These are phyloP conservation scores for Astraeus odoratus DNA, from an alignment of 768 basidiomycete genomes.

Conservation along the genomic window DNA sequence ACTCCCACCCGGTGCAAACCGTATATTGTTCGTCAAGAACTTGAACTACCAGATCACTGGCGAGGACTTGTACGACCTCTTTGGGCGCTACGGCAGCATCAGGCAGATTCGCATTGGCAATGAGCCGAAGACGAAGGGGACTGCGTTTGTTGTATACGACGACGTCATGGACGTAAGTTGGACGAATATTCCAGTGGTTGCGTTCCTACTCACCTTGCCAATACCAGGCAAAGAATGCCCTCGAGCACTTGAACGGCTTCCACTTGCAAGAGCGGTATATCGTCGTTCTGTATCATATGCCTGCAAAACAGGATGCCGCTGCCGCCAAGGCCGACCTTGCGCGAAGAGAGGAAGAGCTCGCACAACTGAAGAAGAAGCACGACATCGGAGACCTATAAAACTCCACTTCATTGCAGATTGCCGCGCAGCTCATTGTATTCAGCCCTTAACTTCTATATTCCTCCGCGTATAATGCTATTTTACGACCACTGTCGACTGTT, in stretches of 20 bases:
- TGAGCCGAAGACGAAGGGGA: conserved; percentile 88
- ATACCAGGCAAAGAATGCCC: conserved; percentile 85
- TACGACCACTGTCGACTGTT: background rate
- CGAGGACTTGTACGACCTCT: conserved; percentile 93
- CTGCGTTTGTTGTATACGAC: conserved; percentile 94
- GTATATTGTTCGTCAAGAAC: conserved; percentile 91
- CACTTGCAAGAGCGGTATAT: conserved; percentile 98
- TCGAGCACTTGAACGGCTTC: conserved; percentile 96
- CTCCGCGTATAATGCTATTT: background rate
- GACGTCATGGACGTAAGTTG: conserved; percentile 88
- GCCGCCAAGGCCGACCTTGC: conserved; percentile 90
- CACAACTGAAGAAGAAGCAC: conserved; percentile 79
- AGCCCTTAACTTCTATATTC: background rate
- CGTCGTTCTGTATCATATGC: conserved; percentile 96
- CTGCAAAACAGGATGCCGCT: conserved; percentile 92
- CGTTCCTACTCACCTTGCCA: conserved; percentile 11
- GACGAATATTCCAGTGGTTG: background rate
- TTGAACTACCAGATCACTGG: conserved; percentile 89
- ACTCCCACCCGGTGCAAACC: conserved; percentile 87
- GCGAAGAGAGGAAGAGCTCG: conserved; percentile 84
- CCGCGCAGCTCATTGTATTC: no score
- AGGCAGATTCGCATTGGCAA: conserved; percentile 93
- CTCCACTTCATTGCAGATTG: conserved; percentile 6
- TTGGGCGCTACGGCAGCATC: conserved; percentile 95
- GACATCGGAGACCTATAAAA: conserved; percentile 72